phyloP scores from a whole-genome alignment of 2,329 filamentous ascomycete species.

The Diaporthe amygdali region DNA sequence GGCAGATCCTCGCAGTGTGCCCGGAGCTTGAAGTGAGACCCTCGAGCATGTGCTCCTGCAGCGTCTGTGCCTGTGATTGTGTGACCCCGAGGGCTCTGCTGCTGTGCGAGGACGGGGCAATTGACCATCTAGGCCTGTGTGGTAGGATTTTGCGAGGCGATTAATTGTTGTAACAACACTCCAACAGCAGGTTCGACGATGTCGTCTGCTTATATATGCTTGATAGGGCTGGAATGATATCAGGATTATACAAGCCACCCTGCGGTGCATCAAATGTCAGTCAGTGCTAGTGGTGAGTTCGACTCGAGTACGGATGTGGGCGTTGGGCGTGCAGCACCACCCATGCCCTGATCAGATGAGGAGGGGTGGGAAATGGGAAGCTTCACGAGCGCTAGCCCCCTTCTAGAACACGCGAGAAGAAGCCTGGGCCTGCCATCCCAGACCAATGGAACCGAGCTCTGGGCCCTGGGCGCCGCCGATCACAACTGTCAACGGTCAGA shows the following conservation, averaged over 20 bases:
- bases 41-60: not conserved
- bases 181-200: not conserved
- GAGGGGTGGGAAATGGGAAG: not conserved
- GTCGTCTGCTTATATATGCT: not conserved
- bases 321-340: not conserved
- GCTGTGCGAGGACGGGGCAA: not conserved
- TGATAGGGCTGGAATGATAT: not conserved
- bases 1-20: not conserved
- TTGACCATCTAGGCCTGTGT: not conserved
- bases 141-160: not conserved
- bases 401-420: constrained; percentile 25
- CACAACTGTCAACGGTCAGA: not conserved
- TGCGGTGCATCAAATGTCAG: not conserved
- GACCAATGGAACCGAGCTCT: not conserved
- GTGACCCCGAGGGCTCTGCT: not conserved
- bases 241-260: not conserved
- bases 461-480: not conserved
- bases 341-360: not conserved
- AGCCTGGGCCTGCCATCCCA: constrained; percentile 5
- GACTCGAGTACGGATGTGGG: not conserved
- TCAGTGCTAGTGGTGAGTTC: not conserved
- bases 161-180: not conserved
- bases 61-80: not conserved
- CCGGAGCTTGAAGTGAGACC: not conserved
- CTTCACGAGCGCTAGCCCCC: not conserved